Base-by-base conservation (phyloP, 2,329 filamentous ascomycete species). In the Penicillium sp. region DNA sequence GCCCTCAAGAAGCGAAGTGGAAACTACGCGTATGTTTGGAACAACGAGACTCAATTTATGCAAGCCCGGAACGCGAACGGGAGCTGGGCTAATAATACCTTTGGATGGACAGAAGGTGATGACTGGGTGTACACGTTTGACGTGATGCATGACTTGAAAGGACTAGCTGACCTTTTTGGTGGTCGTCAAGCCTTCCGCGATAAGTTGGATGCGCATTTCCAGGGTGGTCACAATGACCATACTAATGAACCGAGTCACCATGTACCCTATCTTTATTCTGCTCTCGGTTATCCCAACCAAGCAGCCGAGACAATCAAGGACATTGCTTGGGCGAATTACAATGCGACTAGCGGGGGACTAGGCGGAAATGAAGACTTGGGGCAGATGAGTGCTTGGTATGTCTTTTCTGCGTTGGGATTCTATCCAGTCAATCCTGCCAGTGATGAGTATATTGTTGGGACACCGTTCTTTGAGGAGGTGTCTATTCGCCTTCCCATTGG, bases 101-200 rank as follows among this genome's bases (percentile, higher is more conserved):
- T 76, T 70, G 78, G 78, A 32, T 81, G 78, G 78, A 78, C 78
- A 0, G 78, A 80, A 63, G 78, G 78, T 14, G 77, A 80, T 59
- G 72, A 78, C 46, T 80, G 78, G 78, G 76, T 78, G n/a, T 81
- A 81, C 61, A 79, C 77, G 0, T 79, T 81, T 60, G 74, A 78
- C 45, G 78, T 80, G 10, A 73, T 78, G 68, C 79, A 81, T 60
- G 78, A 80, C 57, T 64, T 75, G 0, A 61, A 68, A 11, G 78
- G 76, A 2, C 66, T 81, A 1, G 75, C 77, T 5, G 53, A 49
- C 1, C 64, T 80, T n/a, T 76, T 80, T 50, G 67, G 70, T 31
- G 69, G 69, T 11, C 71, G 70, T 10, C 55, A 63, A 2, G 72
- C 70, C 11, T 71, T 80, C 70, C 76, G 75, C 38, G 56, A 66